Evolutionary conservation across 2,329 filamentous ascomycete genomes (phyloP), one percentile per base, ranked within the genome.

Genomic region (Sclerotinia minor): DNA sequence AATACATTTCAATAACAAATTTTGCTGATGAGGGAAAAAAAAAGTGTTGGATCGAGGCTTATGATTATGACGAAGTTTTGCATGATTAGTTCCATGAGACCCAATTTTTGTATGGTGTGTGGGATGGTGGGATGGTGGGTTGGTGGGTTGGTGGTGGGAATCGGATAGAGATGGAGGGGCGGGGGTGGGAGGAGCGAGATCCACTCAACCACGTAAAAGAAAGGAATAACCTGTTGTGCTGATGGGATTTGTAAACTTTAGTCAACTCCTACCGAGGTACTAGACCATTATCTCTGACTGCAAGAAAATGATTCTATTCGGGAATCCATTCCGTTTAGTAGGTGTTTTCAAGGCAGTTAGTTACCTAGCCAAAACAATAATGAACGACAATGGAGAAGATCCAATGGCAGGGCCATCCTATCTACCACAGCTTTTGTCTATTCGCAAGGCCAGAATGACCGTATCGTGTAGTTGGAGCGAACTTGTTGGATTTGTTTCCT

Each of bases 201-300:
- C 58, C 58, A 49, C 58, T 60, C 17, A 24, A 60, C 58, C 58
- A 60, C 44, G 26, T 60, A 60, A 60, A 47, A 47, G 26, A 47
- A 47, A n/a, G 44, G 8, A 58, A 49, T 44, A 60, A 59, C 41
- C 17, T 58, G 57, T 41, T 26, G 21, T 41, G 21, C 53, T 6
- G 53, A 55, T 55, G 53, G 8, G 53, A 55, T 35, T 55, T 21
- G 32, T n/a, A 17, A 8, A 35, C 29, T 55, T 21, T 35, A 35
- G 35, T 35, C 7, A 38, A 38, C 38, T 38, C 21, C n/a, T 47
- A 9, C 26, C 41, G 6, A 47, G 24, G 26, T 29, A 59, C 29
- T 3, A n/a, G 32, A 15, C 29, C 52, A 59, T n/a, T 5, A 19
- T 45, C 32, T 45, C 26, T 35, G 19, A 47, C 41, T 60, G 41